These are phyloP conservation scores for Croton setiger DNA, from an alignment of 441 rosid species.

Conservation along the genomic window DNA sequence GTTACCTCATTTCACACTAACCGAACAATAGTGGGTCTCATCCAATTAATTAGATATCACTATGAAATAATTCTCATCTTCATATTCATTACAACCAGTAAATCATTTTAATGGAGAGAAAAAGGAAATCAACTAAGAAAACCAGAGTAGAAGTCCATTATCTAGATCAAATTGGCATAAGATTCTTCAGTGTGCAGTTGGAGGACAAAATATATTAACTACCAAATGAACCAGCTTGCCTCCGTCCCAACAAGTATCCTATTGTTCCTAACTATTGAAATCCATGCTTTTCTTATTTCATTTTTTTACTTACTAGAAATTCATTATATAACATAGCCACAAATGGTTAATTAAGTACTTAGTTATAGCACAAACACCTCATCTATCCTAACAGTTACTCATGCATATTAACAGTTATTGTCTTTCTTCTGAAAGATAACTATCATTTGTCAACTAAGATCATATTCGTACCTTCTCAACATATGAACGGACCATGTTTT, in stretches of 20 bases:
- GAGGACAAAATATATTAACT: background rate
- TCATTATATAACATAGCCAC: background rate
- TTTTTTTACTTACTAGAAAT: background rate
- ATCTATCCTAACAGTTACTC: background rate
- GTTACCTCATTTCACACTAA: background rate
- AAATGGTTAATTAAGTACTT: background rate
- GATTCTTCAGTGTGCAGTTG: background rate
- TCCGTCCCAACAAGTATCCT: background rate
- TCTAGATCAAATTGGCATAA: background rate
- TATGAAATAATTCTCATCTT: background rate
- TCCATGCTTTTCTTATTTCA: background rate
- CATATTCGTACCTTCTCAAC: conserved; percentile 81
- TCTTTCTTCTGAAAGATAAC: background rate
- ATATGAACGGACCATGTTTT: conserved; percentile 94
- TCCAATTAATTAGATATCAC: background rate
- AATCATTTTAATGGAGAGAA: background rate
- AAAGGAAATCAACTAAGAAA: background rate
- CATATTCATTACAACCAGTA: background rate
- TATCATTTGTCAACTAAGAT: conserved; percentile 7
- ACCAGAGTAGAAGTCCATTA: background rate
- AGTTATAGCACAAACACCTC: background rate
- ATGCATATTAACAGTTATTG: background rate
- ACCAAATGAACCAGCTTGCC: background rate
- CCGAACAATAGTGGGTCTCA: background rate
- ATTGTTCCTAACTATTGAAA: background rate